phyloP scores from a whole-genome alignment of 2,329 filamentous ascomycete species.

The Myotisia sp. region DNA sequence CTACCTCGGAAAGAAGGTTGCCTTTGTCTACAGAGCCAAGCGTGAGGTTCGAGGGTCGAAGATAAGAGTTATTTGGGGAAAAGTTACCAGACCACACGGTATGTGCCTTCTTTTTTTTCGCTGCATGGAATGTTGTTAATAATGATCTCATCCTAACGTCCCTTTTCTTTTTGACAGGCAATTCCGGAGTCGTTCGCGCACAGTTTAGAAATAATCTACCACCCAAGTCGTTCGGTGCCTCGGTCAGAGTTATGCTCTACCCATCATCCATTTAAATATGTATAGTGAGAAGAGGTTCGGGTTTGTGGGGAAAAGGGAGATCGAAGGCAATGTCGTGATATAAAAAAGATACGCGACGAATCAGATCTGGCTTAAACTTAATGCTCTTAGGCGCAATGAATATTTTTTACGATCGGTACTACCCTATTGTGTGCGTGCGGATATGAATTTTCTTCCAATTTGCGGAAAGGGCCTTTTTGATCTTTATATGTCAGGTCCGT shows the following conservation, averaged over 20 bases:
- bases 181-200: conserved; percentile 94
- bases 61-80: conserved; percentile 98
- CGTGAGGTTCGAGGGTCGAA: conserved; percentile 94
- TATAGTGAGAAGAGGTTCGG: not conserved
- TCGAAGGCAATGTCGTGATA: not conserved
- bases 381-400: too few species aligned
- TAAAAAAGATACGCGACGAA: too few species aligned
- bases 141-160: not conserved
- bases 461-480: too few species aligned
- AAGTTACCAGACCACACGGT: conserved; percentile 92
- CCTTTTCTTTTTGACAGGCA: conserved; percentile 44
- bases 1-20: conserved; percentile 98
- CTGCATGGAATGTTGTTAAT: not conserved
- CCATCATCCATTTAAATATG: conserved; percentile 79
- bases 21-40: conserved; percentile 93
- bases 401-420: too few species aligned
- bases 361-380: too few species aligned
- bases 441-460: too few species aligned
- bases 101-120: conserved; percentile 26
- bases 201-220: conserved; percentile 95
- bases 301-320: not conserved
- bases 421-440: too few species aligned
- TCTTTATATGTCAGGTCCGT: too few species aligned
- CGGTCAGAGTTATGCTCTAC: conserved; percentile 94
- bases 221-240: conserved; percentile 89